Percentiles rank a stretch among this genome's conserved stretches.
phyloP scores from a whole-genome alignment of 1,139 yeast genomes.

The Diutina sp. region DNA sequence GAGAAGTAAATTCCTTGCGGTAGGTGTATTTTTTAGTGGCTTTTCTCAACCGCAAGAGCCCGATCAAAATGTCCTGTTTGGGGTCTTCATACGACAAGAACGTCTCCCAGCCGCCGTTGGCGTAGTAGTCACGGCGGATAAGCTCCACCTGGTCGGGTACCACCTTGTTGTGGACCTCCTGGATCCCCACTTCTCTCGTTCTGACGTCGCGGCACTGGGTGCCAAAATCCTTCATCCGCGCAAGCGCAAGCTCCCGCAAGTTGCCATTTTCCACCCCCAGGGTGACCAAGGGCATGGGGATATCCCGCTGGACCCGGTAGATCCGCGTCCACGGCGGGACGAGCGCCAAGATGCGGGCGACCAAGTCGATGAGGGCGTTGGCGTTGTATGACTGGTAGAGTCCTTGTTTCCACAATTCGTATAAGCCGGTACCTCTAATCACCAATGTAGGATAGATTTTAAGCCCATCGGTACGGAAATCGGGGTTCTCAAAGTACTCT shows the following conservation, averaged over 20 bases:
- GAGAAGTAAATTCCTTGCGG: constrained; percentile 74
- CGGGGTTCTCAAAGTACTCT: constrained; percentile 95
- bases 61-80: constrained; percentile 88
- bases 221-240: constrained; percentile 97
- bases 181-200: constrained; percentile 97
- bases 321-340: constrained; percentile 99
- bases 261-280: constrained; percentile 98
- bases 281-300: constrained; percentile 97
- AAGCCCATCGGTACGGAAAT: constrained; percentile 91
- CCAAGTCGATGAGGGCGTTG: constrained; percentile 83
- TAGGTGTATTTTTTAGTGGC: constrained; percentile 85
- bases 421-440: constrained; percentile 93
- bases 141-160: constrained; percentile 96
- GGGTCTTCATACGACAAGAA: constrained; percentile 95
- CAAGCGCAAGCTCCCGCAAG: constrained; percentile 85
- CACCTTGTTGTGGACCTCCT: constrained; percentile 94
- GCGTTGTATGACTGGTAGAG: constrained; percentile 91
- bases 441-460: constrained; percentile 93
- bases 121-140: constrained; percentile 89
- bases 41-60: constrained; percentile 74
- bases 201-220: constrained; percentile 95
- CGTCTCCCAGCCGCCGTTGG: constrained; percentile 99
- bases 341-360: constrained; percentile 86
- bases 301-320: constrained; percentile 96
- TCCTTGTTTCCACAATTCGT: constrained; percentile 96